Evolutionary conservation across 1,284 basidiomycete genomes (phyloP).

Genomic region (Bondarzewia mesenterica): DNA sequence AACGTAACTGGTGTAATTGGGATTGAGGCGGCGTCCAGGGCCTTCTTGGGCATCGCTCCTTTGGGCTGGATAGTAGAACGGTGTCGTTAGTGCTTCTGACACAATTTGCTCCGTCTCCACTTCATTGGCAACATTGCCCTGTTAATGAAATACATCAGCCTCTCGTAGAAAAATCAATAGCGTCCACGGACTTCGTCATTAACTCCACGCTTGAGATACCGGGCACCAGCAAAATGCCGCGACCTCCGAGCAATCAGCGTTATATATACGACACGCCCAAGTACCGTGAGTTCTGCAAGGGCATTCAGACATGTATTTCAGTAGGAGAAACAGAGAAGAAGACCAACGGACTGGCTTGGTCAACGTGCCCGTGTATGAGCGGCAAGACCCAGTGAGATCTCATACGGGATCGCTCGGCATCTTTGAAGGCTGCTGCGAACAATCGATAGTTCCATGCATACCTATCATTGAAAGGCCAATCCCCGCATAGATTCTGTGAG

Average conservation of each 20-base stretch:
- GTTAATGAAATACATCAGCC: too few species aligned
- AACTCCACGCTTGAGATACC: constrained; percentile 92
- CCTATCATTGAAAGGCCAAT: constrained; percentile 76
- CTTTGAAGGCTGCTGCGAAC: constrained; percentile 59
- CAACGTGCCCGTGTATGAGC: constrained; percentile 92
- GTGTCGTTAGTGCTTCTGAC: constrained; percentile 87
- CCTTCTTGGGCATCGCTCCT: constrained; percentile 22
- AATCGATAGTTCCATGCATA: constrained; percentile 97
- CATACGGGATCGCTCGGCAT: constrained; percentile 30
- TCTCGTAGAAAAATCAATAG: neutral
- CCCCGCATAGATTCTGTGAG: constrained; percentile 27
- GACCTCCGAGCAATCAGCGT: constrained; percentile 93
- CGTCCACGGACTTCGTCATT: constrained; percentile 69
- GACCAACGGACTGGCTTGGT: constrained; percentile 84
- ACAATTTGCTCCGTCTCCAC: constrained; percentile 99
- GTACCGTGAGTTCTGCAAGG: constrained; percentile 75
- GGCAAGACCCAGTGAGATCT: constrained; percentile 86
- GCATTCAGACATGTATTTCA: too few species aligned
- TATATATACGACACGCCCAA: constrained; percentile 87
- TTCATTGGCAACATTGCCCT: constrained; percentile 98
- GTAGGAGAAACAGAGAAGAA: neutral
- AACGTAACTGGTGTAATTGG: constrained; percentile 92
- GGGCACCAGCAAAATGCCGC: constrained; percentile 91
- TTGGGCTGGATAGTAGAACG: constrained; percentile 68
- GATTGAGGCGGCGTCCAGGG: constrained; percentile 50